Conservation (phyloP, 805 yeast genomes). For the Candida mattraensis region DNA sequence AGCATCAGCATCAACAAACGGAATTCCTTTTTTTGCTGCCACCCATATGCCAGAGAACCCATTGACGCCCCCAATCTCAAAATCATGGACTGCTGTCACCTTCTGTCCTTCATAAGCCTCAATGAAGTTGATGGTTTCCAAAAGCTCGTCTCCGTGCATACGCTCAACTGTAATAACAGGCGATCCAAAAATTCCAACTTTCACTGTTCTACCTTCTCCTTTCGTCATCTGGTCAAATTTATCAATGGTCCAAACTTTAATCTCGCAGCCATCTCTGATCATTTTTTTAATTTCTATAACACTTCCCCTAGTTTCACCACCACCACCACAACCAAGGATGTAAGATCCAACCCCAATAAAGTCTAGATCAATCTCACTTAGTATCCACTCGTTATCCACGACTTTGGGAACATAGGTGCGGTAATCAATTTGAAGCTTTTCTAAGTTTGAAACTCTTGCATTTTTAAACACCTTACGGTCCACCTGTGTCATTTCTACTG, state of each 20-base stretch:
- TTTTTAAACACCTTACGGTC: conserved; percentile 12
- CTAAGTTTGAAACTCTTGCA: conserved; percentile 10
- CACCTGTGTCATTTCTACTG: too few species aligned
- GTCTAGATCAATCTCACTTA: conserved; percentile 43
- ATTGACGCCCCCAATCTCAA: conserved; percentile 47
- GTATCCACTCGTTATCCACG: conserved; percentile 35
- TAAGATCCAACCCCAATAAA: conserved; percentile 41
- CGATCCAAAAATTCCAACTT: conserved; percentile 44
- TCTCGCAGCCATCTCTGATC: conserved; percentile 34
- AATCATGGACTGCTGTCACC: conserved; percentile 35
- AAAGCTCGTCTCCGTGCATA: conserved; percentile 39
- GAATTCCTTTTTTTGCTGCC: conserved; percentile 17
- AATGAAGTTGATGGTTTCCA: conserved; percentile 31
- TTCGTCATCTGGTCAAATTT: conserved; percentile 26
- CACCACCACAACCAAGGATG: conserved; percentile 50
- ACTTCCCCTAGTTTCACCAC: conserved; percentile 42
- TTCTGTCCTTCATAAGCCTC: conserved; percentile 29
- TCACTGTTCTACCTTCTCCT: conserved; percentile 32
- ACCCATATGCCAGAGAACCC: conserved; percentile 36
- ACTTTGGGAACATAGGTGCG: conserved; percentile 15
- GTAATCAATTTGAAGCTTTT: conserved; percentile 16
- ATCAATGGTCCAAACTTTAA: conserved; percentile 35
- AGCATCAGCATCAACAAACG: conserved; percentile 40
- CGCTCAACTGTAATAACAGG: conserved; percentile 45
- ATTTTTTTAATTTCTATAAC: conserved; percentile 35